A percentile compares a stretch with the other conserved stretches of the same genome.
These are phyloP conservation scores for Filosporella fistucella DNA, from an alignment of 495 filamentous ascomycete species.

Conservation along the genomic window DNA sequence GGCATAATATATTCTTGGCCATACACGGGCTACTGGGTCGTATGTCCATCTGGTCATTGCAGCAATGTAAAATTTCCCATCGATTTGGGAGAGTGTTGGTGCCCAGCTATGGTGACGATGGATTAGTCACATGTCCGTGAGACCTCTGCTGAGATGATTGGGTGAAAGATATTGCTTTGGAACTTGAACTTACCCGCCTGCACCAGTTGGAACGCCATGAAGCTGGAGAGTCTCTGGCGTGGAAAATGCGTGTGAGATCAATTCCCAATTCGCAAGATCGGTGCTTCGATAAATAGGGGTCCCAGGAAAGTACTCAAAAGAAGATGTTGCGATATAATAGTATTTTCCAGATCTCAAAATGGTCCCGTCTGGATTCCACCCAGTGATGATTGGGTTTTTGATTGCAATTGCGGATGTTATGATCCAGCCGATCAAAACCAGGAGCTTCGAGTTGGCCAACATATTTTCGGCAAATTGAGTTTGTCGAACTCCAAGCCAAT, in stretches of 20 bases:
- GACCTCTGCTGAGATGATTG: too few species aligned
- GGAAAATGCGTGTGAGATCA: slow-evolving; percentile 19
- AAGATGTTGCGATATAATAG: slow-evolving; percentile 61
- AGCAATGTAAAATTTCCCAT: slow-evolving; percentile 7
- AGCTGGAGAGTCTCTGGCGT: not conserved
- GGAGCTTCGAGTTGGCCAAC: too few species aligned
- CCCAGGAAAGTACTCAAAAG: slow-evolving; percentile 59
- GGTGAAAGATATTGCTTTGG: not conserved
- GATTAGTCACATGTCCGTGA: too few species aligned
- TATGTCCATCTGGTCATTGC: slow-evolving; percentile 8
- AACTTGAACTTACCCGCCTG: not conserved
- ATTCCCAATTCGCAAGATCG: slow-evolving; percentile 54
- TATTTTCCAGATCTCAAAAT: slow-evolving; percentile 27
- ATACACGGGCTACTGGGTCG: slow-evolving; percentile 6
- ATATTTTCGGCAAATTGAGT: too few species aligned
- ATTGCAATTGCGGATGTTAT: not conserved
- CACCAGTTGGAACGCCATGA: slow-evolving; percentile 1
- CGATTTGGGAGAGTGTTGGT: slow-evolving; percentile 1
- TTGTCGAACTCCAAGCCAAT: too few species aligned
- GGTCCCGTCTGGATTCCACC: slow-evolving; percentile 12
- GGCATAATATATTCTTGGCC: not conserved
- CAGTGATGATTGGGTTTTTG: slow-evolving; percentile 11
- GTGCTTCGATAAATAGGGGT: slow-evolving; percentile 53
- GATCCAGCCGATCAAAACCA: too few species aligned
- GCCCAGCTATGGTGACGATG: too few species aligned